A percentile compares a stretch with the other conserved stretches of the same genome.
Evolutionary conservation across 805 yeast genomes (phyloP).

Genomic region (Zygotorulaspora danielsina): DNA sequence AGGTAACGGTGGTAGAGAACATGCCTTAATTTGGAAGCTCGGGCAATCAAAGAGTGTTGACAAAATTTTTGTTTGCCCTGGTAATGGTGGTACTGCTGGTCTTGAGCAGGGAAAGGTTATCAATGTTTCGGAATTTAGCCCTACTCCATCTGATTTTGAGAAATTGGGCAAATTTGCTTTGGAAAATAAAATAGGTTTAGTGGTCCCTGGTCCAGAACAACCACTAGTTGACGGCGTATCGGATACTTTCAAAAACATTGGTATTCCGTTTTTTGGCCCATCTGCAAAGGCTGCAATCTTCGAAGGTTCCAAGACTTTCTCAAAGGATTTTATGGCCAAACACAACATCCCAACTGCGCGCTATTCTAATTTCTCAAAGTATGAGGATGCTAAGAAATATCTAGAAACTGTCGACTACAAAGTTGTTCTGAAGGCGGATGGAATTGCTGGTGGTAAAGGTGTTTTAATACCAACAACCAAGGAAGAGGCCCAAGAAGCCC

Average conservation of each 20-base stretch:
- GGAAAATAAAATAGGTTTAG: constrained; percentile 61
- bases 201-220: constrained; percentile 98
- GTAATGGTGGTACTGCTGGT: constrained; percentile 86
- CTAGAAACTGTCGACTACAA: constrained; percentile 61
- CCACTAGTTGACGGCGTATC: constrained; percentile 94
- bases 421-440: constrained; percentile 93
- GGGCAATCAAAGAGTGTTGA: constrained; percentile 69
- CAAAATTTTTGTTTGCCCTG: constrained; percentile 88
- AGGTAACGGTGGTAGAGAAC: constrained; percentile 99
- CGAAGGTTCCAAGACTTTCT: constrained; percentile 96
- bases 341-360: constrained; percentile 93
- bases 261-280: constrained; percentile 98
- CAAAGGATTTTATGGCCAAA: constrained; percentile 88
- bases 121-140: constrained; percentile 61
- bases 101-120: constrained; percentile 49
- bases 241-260: constrained; percentile 65
- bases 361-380: constrained; percentile 76
- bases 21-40: constrained; percentile 90
- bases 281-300: constrained; percentile 79
- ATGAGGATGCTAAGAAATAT: constrained; percentile 69
- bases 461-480: constrained; percentile 84
- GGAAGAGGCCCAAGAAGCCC: constrained; percentile 79
- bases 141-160: constrained; percentile 63
- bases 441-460: constrained; percentile 98
- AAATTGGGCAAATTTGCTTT: constrained; percentile 70